Evolutionary conservation across 768 basidiomycete species (phyloP), one percentile per base, ranked within the genome.

Genomic region (Tephrocybe sp.): DNA sequence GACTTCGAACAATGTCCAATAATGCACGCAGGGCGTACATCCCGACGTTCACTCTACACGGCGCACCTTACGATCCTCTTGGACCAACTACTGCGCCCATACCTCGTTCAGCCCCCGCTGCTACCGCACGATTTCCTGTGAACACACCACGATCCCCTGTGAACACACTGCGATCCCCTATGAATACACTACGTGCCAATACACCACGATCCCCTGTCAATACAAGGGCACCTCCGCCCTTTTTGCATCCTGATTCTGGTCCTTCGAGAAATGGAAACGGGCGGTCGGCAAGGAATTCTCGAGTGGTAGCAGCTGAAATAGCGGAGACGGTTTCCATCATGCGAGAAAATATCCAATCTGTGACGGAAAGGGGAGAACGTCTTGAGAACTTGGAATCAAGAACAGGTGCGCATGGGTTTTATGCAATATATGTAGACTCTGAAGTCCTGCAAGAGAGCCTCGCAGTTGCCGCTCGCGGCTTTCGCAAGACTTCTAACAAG

Each of bases 311-410:
- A 68, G 78, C 78, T 22, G 93, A 98, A 74, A 95, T 98, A 56
- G 92, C 97, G 66, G 87, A 91, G 66, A 98, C 97, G 31, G 92
- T 97, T 41, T 88, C 84, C 34, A 90, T 97, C 62, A 97, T 98
- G 97, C 80, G 91, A 65, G 91, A 94, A 55, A 99, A 98, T 70
- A 95, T 98, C 62, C 87, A 83, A 53, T 89, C 91, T 68, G 88
- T 94, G 12, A 87, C 92, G 13, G 92, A 97, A 73, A 73, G 96
- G 60, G 94, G 95, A 60, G 96, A 98, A 71, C 68, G 89, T 55
- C 72, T 99, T 53, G 92, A 96, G 64, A 83, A 84, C 38, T 69
- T 99, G 55, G 93, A 98, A 71, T 93, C 97, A 71, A 95, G 98
- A 79, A 98, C 96, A 46, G 95, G 96, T 95, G 58, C 59, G 87